Base-by-base conservation (phyloP, 495 filamentous ascomycete genomes). In the Friedmanniomyces endolithicus region DNA sequence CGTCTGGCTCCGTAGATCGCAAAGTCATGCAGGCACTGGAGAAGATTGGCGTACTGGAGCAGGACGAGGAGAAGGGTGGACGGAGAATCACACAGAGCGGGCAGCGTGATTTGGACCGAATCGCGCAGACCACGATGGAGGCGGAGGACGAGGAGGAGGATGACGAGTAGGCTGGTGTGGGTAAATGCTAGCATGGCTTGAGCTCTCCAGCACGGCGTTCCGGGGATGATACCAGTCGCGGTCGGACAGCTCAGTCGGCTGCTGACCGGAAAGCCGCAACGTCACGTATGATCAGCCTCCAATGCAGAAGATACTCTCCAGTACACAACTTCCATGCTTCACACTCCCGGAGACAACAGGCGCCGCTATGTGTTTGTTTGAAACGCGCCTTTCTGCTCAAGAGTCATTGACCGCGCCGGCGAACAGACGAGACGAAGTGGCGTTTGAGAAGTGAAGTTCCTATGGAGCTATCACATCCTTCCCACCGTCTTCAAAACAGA, bases 91-190 rank as follows among this genome's bases (percentile, higher is more conserved):
- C 92, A 65, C 88, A 97, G 78, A 79, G 80, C 67, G 92, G 92
- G 62, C 92, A 96, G 79, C 86, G 92, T 72, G 92, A 98, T 89
- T 79, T 98, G 76, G 92, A 96, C 78, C 90, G 92, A 64, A 88
- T 88, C 56, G 84, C 84, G 52, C 79, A 83, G 74, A 86, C 81
- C 50, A 83, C 82, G 27, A 72, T 85, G 62, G 80, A 87, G 75
- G 77, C 75, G 29, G 82, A 81, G 27, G 80, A 85, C 63, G 82
- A 83, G 66, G 79, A 81, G 56, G 78, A 84, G 46, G 70, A 72
- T 27, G 57, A 59, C 20, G 43, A 59, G 43, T 47, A 47, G 25
- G 41, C 17, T 50, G 33, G n/a, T 17, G 6, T 19, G 12, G 2
- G 24, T 6, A 2, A 33, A 34, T 23, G 44, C 11, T 47, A 14